A percentile compares a stretch with the other conserved stretches of the same genome.
phyloP scores from a whole-genome alignment of 2,329 filamentous ascomycete species.

The Sporothrix phasma region DNA sequence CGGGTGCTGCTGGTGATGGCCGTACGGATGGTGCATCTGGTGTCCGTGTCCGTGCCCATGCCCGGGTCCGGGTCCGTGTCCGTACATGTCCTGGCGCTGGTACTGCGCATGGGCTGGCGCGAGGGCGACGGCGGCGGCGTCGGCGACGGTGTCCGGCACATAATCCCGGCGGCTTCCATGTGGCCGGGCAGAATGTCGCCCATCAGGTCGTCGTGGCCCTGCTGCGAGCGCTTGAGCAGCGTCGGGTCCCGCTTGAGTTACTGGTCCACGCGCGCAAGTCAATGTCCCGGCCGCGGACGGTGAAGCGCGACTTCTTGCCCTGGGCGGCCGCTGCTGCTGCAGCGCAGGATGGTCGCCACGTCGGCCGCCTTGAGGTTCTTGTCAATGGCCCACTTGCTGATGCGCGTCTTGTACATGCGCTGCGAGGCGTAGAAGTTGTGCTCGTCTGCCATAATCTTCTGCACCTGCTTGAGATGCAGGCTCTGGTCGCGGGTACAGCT shows the following conservation, averaged over 20 bases:
- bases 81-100: neutral
- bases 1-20: neutral
- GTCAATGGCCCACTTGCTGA: conserved; percentile 27
- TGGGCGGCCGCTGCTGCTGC: conserved; percentile 20
- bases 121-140: conserved; percentile 11
- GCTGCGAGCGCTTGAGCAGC: conserved; percentile 12
- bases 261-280: conserved; percentile 24
- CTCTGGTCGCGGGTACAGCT: conserved; percentile 23
- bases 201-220: conserved; percentile 13
- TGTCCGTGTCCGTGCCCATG: neutral
- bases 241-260: conserved; percentile 24
- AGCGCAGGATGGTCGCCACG: conserved; percentile 23
- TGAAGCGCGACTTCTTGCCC: conserved; percentile 23
- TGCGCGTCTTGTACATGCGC: conserved; percentile 28
- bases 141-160: conserved; percentile 22
- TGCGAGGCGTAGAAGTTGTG: conserved; percentile 23
- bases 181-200: conserved; percentile 16
- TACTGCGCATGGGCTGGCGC: no score
- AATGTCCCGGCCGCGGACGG: conserved; percentile 22
- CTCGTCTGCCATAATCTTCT: conserved; percentile 22
- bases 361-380: conserved; percentile 27
- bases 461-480: conserved; percentile 23
- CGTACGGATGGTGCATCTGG: neutral
- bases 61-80: no score
- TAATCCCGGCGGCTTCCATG: conserved; percentile 18